Percentiles rank a stretch among this genome's conserved stretches.
Conservation (phyloP, 164 flowering plant species). For the Aristolochia contorta region DNA sequence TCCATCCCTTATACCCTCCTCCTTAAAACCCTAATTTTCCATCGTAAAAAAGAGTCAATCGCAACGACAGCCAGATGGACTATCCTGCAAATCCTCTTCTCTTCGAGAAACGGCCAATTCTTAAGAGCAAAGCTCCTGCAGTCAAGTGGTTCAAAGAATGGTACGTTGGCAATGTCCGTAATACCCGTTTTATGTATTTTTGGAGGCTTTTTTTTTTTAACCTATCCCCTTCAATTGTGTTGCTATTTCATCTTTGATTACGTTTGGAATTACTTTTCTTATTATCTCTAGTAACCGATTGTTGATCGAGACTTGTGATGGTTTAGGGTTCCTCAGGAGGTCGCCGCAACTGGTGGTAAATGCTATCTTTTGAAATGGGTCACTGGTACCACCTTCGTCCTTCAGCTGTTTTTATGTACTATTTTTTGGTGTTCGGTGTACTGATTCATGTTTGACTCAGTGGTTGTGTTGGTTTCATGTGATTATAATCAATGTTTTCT, state of each 20-base stretch:
- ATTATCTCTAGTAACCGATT: background rate
- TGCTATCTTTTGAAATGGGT: slow-evolving; percentile 79
- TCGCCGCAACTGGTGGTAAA: slow-evolving; percentile 82
- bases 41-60: background rate
- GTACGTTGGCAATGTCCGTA: slow-evolving; percentile 14
- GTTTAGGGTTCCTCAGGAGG: slow-evolving; percentile 91
- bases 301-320: background rate
- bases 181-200: background rate
- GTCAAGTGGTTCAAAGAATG: slow-evolving; percentile 73
- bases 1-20: too few species aligned
- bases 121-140: slow-evolving; percentile 55
- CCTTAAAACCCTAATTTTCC: background rate
- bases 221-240: background rate
- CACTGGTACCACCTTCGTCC: slow-evolving; percentile 35
- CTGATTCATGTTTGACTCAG: too few species aligned
- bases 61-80: slow-evolving; percentile 29
- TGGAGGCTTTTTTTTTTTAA: background rate
- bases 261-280: background rate
- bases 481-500: too few species aligned
- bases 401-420: too few species aligned
- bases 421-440: too few species aligned
- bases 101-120: slow-evolving; percentile 57
- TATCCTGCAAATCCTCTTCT: slow-evolving; percentile 26
- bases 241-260: background rate
- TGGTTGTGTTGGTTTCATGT: too few species aligned